A percentile compares a stretch with the other conserved stretches of the same genome.
Evolutionary conservation across 441 rosid genomes (phyloP).

Genomic region (Eugenia klotzschiana): DNA sequence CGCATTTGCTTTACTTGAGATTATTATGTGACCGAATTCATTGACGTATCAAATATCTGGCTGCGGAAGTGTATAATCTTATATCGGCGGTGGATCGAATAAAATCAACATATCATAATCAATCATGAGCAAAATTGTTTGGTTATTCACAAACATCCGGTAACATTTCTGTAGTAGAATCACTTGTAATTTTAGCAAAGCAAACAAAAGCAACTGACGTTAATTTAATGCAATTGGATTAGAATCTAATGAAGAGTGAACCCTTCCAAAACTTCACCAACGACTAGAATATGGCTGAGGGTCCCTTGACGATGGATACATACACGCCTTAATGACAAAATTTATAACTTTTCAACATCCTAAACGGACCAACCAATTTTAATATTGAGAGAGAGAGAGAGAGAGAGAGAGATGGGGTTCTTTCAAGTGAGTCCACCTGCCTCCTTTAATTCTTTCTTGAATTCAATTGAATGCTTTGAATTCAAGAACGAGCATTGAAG

Average conservation of each 20-base stretch:
- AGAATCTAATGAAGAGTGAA: background rate
- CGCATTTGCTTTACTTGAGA: too few relatives aligned
- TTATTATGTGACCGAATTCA: background rate
- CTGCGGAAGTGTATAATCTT: background rate
- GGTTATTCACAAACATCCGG: background rate
- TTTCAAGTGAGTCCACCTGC: background rate
- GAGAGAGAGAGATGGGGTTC: background rate
- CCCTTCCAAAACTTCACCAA: too few relatives aligned
- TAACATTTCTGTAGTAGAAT: background rate
- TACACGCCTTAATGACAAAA: too few relatives aligned
- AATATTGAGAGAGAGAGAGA: background rate
- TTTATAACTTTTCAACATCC: too few relatives aligned
- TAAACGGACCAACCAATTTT: too few relatives aligned
- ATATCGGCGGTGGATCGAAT: background rate
- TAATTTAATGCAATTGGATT: background rate
- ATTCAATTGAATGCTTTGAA: background rate
- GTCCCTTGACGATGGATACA: too few relatives aligned
- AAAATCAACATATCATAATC: background rate
- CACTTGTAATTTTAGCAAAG: background rate
- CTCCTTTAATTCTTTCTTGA: background rate
- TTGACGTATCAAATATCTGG: background rate
- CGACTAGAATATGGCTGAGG: too few relatives aligned
- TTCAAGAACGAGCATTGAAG: background rate
- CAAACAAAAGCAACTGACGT: background rate
- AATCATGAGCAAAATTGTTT: background rate